Evolutionary conservation across 1,284 basidiomycete genomes (phyloP).

Genomic region (Anthracocystis panici-leucophaei): DNA sequence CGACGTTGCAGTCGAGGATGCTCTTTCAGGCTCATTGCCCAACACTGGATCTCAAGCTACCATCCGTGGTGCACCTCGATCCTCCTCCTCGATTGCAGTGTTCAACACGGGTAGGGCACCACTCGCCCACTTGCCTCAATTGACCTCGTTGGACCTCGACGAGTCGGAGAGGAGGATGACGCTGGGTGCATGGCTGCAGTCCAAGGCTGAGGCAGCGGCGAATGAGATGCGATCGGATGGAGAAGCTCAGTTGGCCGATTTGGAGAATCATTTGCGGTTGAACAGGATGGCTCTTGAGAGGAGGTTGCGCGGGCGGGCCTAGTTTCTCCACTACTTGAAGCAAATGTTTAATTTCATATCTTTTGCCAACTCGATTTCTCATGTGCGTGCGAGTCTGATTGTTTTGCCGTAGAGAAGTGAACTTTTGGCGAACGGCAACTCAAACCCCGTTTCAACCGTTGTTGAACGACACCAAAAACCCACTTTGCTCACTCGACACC

Average conservation of each 20-base stretch:
- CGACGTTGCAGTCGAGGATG: conserved; percentile 1
- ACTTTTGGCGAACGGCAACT: too few relatives aligned
- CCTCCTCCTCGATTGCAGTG: conserved; percentile 1
- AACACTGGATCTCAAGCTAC: conserved; percentile 34
- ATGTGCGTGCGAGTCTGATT: background rate
- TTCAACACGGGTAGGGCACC: conserved; percentile 9
- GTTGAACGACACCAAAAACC: background rate
- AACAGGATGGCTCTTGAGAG: conserved; percentile 27
- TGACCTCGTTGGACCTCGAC: conserved; percentile 23
- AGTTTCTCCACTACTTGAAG: too few relatives aligned
- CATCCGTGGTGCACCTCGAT: conserved; percentile 29
- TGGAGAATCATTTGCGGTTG: conserved; percentile 27
- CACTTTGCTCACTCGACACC: background rate
- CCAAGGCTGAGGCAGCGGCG: conserved; percentile 38
- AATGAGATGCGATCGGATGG: conserved; percentile 42
- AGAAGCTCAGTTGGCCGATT: conserved; percentile 25
- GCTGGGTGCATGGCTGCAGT: conserved; percentile 49
- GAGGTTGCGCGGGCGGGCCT: conserved; percentile 15
- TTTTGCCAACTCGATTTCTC: background rate
- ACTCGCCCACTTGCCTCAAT: conserved; percentile 22
- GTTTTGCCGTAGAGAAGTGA: background rate
- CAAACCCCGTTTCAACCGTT: too few relatives aligned
- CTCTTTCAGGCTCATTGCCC: conserved; percentile 5
- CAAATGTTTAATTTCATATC: background rate
- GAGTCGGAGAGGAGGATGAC: conserved; percentile 36